Base-by-base conservation (phyloP, 176 grass and related monocot species). In the Microstegium vimineum region DNA sequence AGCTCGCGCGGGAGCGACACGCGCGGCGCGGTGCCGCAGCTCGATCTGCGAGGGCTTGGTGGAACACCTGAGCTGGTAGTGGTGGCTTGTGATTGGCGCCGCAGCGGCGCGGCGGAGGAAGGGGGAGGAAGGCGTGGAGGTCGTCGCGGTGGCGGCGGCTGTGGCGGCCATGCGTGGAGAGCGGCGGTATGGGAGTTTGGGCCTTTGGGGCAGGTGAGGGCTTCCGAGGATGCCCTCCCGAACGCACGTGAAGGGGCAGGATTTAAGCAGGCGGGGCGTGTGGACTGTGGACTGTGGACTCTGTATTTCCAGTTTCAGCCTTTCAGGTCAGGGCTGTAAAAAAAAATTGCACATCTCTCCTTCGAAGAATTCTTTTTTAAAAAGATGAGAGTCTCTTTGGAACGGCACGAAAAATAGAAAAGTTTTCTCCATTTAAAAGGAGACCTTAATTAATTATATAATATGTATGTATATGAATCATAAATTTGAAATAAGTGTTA, bases 161-260 rank as follows among this genome's bases (percentile, higher is more conserved):
- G 65, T 11, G 73, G 91, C 73, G 61, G 84, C 86, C 74, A 87
- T 85, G 25, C 22, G 38, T 66, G 47, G 56, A 2, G 51, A 1
- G 78, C 49, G 60, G 56, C 20, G 33, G 33, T 62, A 27, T 71
- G 4, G 78, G 83, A 84, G 23, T 72, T 56, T 36, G 64, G 23
- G 23, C 27, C 27, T 63, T 16, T 15, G 61, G 61, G 68, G 31
- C 26, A 38, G 78, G 49, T 26, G 80, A 88, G 63, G 74, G 86
- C 89, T 77, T 79, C 43, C 85, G 74, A 47, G 81, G 87, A 87
- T 87, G 83, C 88, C 85, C 85, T 82, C 76, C 86, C 81, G 85
- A 78, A 59, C 31, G 64, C 51, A 78, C 60, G 76, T 81, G 71
- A 84, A 69, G 49, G 83, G 75, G 47, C 61, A 38, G 66, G 78